Percentiles rank a stretch among this genome's conserved stretches.
Conservation (phyloP, 2,329 filamentous ascomycete species). For the Fusarium secorum region DNA sequence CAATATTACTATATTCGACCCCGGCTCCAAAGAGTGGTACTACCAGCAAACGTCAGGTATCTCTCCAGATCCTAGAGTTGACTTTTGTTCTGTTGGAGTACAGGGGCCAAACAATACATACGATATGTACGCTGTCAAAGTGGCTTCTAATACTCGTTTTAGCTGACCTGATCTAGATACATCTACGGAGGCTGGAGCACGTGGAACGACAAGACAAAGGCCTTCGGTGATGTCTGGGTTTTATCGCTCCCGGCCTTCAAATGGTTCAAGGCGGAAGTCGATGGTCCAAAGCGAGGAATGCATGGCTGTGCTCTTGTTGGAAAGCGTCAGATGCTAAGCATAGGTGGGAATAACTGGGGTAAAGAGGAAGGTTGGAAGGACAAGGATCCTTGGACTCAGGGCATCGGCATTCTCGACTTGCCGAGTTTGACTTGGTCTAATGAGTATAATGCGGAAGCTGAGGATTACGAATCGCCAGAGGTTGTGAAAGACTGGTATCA, state of each 20-base stretch:
- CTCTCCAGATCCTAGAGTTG: neutral
- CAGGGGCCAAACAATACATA: neutral
- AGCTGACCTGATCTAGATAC: neutral
- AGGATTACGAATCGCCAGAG: neutral
- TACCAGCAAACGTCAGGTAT: neutral
- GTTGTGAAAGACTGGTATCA: neutral
- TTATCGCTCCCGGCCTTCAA: neutral
- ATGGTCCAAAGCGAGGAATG: neutral
- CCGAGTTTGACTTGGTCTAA: neutral
- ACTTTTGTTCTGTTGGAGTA: neutral
- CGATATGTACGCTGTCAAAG: neutral
- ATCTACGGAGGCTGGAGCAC: neutral
- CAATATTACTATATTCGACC: neutral
- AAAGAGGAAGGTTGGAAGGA: neutral
- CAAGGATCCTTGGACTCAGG: neutral
- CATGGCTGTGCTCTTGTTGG: neutral
- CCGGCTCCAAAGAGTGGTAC: neutral
- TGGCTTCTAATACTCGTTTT: fast-evolving
- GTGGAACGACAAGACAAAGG: neutral
- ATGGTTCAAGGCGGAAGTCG: neutral
- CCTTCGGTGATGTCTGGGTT: neutral
- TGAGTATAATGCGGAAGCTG: neutral
- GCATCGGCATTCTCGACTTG: neutral
- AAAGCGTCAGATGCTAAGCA: neutral
- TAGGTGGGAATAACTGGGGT: neutral